Conservation (phyloP, 2,329 filamentous ascomycete species). For the Zasmidium angulare region DNA sequence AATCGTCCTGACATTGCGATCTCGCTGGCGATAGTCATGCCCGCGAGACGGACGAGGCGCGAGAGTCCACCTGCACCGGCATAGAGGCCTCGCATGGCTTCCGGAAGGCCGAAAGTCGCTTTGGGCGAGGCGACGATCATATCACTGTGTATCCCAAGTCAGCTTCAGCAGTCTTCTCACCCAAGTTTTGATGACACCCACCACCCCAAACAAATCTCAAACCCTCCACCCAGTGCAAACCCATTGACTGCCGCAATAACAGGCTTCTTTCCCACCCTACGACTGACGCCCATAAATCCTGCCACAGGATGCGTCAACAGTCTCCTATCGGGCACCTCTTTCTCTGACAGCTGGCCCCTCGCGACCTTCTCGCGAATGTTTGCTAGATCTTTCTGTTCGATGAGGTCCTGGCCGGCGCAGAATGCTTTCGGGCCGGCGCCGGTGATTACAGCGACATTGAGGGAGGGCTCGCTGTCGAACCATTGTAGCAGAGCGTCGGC, state of each 20-base stretch:
- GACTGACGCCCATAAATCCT: slow-evolving; percentile 58
- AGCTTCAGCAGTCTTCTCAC: background rate
- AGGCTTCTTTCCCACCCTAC: slow-evolving; percentile 59
- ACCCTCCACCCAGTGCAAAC: slow-evolving; percentile 57
- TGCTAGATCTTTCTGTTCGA: slow-evolving; percentile 43
- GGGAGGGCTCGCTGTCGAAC: slow-evolving; percentile 47
- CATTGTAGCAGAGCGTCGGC: slow-evolving; percentile 52
- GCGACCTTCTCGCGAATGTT: slow-evolving; percentile 22
- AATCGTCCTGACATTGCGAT: slow-evolving; percentile 50
- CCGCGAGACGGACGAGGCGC: slow-evolving; percentile 50
- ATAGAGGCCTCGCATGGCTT: slow-evolving; percentile 56
- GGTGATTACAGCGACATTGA: slow-evolving; percentile 44
- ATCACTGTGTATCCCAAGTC: slow-evolving; percentile 35
- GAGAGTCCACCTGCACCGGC: slow-evolving; percentile 55
- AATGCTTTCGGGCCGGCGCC: slow-evolving; percentile 54
- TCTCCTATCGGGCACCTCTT: slow-evolving; percentile 23
- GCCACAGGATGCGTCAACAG: slow-evolving; percentile 29
- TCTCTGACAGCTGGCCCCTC: slow-evolving; percentile 20
- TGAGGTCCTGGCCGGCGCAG: slow-evolving; percentile 57
- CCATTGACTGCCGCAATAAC: slow-evolving; percentile 62
- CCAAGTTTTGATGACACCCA: slow-evolving; percentile 2
- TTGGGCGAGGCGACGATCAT: slow-evolving; percentile 54
- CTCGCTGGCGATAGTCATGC: slow-evolving; percentile 51
- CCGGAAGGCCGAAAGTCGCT: slow-evolving; percentile 55
- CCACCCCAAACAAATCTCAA: slow-evolving; percentile 57